These are phyloP conservation scores for Lachnum nothofagi DNA, from an alignment of 2,329 filamentous ascomycete genomes.

Conservation along the genomic window DNA sequence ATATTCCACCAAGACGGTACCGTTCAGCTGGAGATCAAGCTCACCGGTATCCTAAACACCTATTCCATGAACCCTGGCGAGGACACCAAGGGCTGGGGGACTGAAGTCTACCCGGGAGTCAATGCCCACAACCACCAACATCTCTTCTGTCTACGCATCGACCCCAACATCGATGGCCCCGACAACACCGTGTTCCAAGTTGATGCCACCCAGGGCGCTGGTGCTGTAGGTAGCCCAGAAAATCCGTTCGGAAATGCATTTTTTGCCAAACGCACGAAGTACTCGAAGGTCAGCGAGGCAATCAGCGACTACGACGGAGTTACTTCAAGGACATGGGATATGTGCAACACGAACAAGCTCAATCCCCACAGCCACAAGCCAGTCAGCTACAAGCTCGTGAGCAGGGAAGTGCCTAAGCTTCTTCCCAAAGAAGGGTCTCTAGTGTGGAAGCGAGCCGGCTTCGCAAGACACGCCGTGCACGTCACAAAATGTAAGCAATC, in stretches of 20 bases:
- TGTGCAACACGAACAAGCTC: constrained; percentile 76
- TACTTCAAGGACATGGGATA: constrained; percentile 83
- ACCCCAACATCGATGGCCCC: constrained; percentile 80
- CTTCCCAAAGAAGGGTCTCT: constrained; percentile 75
- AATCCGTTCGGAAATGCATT: constrained; percentile 91
- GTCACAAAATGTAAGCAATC: constrained; percentile 63
- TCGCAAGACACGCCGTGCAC: constrained; percentile 54
- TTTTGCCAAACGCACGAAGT: constrained; percentile 76
- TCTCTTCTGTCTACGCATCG: constrained; percentile 83
- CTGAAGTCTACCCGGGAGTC: constrained; percentile 81
- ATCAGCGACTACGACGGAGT: constrained; percentile 76
- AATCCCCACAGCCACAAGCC: constrained; percentile 84
- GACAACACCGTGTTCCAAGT: constrained; percentile 81
- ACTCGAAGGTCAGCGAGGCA: constrained; percentile 62
- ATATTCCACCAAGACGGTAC: constrained; percentile 90
- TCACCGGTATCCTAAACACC: constrained; percentile 90
- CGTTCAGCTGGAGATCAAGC: constrained; percentile 83
- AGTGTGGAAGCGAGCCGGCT: constrained; percentile 59
- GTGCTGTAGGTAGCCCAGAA: constrained; percentile 70
- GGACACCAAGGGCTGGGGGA: constrained; percentile 82
- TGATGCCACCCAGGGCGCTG: constrained; percentile 66
- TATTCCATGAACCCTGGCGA: constrained; percentile 76
- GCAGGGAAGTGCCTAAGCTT: constrained; percentile 71
- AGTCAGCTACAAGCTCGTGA: constrained; percentile 82
- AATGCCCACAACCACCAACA: constrained; percentile 97